Evolutionary conservation across 257 asterid species (phyloP).

Genomic region (Solanum neorickii): DNA sequence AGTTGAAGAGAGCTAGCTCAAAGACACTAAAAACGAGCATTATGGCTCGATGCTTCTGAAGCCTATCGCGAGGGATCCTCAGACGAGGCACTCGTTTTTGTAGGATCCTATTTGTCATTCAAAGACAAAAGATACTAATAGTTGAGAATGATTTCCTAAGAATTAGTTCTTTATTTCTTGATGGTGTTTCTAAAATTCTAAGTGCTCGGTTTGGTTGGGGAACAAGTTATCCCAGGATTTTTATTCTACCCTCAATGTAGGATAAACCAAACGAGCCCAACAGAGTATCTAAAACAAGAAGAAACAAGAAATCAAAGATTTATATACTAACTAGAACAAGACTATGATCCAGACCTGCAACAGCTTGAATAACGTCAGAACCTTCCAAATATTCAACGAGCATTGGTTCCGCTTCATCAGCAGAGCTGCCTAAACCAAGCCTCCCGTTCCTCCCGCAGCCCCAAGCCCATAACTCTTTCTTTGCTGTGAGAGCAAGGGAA

Average conservation of each 20-base stretch:
- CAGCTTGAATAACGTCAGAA: conserved; percentile 51
- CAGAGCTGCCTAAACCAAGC: conserved; percentile 76
- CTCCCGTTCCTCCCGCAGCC: conserved; percentile 93
- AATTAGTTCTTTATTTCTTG: background rate
- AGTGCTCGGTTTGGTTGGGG: background rate
- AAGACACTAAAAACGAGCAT: background rate
- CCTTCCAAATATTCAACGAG: conserved; percentile 57
- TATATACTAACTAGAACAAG: conserved; percentile 49
- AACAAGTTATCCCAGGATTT: background rate
- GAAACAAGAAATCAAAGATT: background rate
- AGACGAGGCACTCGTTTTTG: background rate
- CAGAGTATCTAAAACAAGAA: background rate
- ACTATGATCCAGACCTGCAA: conserved; percentile 82
- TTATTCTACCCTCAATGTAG: background rate
- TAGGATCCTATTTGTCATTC: background rate
- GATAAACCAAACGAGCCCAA: background rate
- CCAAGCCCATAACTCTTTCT: conserved; percentile 71
- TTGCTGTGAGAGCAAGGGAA: conserved; percentile 52
- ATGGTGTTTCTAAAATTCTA: background rate
- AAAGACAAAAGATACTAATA: background rate
- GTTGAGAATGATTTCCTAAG: background rate
- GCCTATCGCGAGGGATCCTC: background rate
- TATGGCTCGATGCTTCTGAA: background rate
- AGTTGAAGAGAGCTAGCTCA: background rate
- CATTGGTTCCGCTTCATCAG: conserved; percentile 64